phyloP scores from a whole-genome alignment of 768 basidiomycete species.

The Solioccasus polychromus region DNA sequence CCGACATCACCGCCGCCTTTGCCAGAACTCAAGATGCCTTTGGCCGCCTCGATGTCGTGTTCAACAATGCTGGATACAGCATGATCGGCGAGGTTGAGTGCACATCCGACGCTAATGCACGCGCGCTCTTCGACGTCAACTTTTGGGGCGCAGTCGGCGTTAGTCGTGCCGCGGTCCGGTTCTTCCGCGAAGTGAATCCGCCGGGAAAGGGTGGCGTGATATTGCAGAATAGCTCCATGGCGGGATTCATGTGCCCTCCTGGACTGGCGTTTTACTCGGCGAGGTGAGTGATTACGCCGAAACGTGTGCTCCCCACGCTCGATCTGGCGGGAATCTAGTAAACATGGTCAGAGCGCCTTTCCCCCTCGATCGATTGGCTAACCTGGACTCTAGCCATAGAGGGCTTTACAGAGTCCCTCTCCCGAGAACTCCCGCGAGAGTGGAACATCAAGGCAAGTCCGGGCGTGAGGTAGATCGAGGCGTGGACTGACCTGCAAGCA shows the following conservation, averaged over 20 bases:
- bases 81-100: slow-evolving; percentile 35
- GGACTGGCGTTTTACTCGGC: slow-evolving; percentile 11
- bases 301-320: too few relatives aligned
- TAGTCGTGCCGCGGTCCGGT: slow-evolving; percentile 21
- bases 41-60: slow-evolving; percentile 42
- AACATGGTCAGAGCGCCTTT: slow-evolving; percentile 7
- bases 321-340: slow-evolving; percentile 1
- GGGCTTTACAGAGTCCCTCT: slow-evolving; percentile 7
- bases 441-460: slow-evolving; percentile 20
- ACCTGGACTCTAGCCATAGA: slow-evolving; percentile 7
- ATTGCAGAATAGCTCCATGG: slow-evolving; percentile 13
- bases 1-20: slow-evolving; percentile 36
- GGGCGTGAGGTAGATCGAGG: background rate
- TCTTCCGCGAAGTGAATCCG: slow-evolving; percentile 35
- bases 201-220: slow-evolving; percentile 11
- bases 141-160: slow-evolving; percentile 21
- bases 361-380: background rate
- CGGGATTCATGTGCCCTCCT: slow-evolving; percentile 1
- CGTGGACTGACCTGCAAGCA: background rate
- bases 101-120: slow-evolving; percentile 28
- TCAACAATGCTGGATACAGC: slow-evolving; percentile 39
- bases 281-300: slow-evolving; percentile 11
- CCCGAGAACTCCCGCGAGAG: slow-evolving; percentile 8
- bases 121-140: slow-evolving; percentile 33
- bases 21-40: slow-evolving; percentile 29